Base-by-base conservation (phyloP, 2,329 filamentous ascomycete species). In the Penicillium oxalicum region DNA sequence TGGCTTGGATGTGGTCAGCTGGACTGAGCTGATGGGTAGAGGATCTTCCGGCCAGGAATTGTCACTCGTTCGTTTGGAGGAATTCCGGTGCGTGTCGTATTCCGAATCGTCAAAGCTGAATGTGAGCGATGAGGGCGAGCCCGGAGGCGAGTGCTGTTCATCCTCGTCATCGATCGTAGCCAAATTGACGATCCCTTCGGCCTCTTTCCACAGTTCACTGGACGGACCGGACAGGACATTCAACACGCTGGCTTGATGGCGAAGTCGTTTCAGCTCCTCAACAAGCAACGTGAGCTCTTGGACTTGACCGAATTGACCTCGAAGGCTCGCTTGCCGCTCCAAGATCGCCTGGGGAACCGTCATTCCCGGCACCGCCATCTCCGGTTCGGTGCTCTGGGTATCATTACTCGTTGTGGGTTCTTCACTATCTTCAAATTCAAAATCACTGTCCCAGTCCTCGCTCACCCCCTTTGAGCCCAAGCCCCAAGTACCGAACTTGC, bases 401-500 rank as follows among this genome's bases (percentile, higher is more conserved):
- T 64, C 73, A 74, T 79, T 66, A 41, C 62, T 65, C 40, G 71
- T 65, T 24, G 70, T 44, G 25, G 51, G 61, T 25, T 77, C 74
- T 26, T 74, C 69, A 9, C 70, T 63, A 41, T 82, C 79, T 24
- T 78, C 78, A 63, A 84, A 84, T 48, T 84, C 81, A 58, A 85
- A 85, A 59, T 85, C 82, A 45, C 81, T 81, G 58, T 84, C 82
- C 82, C 82, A 85, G 61, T 85, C 82, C 61, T 85, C 82, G 25
- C 78, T 84, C 24, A 82, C 80, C 40, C 77, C 81, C 60, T 85
- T 84, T 63, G 76, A 82, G 13, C 82, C 81, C 28, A 84, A 70
- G n/a, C 80, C 79, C 81, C 82, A 84, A 3, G 82, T 83, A 36
- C 80, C 80, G 60, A 83, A 84, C 59, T 84, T 84, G 58, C 69